Evolutionary conservation across 2,329 filamentous ascomycete species (phyloP).

Genomic region (Hawksworthiomyces lignivorus): DNA sequence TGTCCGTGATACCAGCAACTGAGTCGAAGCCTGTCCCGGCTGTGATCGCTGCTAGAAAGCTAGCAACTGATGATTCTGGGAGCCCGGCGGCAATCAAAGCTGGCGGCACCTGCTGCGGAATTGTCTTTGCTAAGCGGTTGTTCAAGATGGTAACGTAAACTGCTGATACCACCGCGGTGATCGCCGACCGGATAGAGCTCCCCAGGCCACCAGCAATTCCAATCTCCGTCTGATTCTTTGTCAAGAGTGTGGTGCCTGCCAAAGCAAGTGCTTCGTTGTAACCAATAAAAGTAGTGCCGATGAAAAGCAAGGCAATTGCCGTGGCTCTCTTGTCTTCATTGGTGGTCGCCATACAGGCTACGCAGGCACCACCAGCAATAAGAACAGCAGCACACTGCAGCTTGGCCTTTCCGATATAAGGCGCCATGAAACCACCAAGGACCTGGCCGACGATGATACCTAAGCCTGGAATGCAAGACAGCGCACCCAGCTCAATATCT

Average conservation of each 20-base stretch:
- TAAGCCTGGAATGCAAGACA: conserved; percentile 16
- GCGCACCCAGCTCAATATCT: conserved; percentile 16
- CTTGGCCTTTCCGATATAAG: conserved; percentile 15
- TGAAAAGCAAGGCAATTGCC: conserved; percentile 20
- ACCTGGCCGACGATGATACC: conserved; percentile 22
- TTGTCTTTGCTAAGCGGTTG: conserved; percentile 21
- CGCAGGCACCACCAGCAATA: conserved; percentile 17
- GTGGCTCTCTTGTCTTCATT: conserved; percentile 19
- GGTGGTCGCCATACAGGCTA: conserved; percentile 13
- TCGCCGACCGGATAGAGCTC: conserved; percentile 23
- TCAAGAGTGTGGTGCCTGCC: conserved; percentile 25
- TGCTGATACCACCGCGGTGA: background rate
- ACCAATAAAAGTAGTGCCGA: conserved; percentile 26
- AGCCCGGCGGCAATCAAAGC: conserved; percentile 27
- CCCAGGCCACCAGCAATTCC: conserved; percentile 26
- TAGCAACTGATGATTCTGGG: background rate
- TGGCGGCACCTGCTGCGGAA: conserved; percentile 23
- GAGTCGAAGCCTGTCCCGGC: background rate
- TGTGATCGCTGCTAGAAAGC: conserved; percentile 1
- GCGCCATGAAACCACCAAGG: conserved; percentile 17
- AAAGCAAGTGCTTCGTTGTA: conserved; percentile 27
- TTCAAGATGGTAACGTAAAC: conserved; percentile 8
- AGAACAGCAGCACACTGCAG: conserved; percentile 20
- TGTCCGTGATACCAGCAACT: background rate
- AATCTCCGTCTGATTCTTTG: conserved; percentile 26